Base-by-base conservation (phyloP, 2,329 filamentous ascomycete genomes). In the Exophiala sp. region DNA sequence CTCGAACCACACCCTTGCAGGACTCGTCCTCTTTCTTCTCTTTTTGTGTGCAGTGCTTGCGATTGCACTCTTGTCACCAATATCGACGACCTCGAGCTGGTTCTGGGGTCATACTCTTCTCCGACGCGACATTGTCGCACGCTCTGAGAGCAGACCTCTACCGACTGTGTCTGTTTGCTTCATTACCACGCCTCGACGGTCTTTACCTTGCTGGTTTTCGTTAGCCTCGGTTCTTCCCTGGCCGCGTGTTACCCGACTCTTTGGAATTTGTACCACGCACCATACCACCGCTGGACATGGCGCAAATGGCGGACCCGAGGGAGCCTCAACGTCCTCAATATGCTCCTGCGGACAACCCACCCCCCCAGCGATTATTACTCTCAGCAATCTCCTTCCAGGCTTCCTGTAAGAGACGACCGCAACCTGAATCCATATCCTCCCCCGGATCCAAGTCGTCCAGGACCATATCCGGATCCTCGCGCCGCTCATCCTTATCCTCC, bases 401-500 rank as follows among this genome's bases (percentile, higher is more conserved):
- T 58, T 30, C 44, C 50, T 9, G 41, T 47, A 16, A 52, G 58
- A 50, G 55, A 58, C 21, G 57, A 58, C 23, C 45, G 58, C 18
- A 57, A 42, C 48, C 24, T 48, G 24, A 4, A 41, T 14, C 34
- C 34, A 9, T 62, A 62, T 50, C 55, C 58, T 42, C 56, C 56
- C 21, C 57, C 56, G 42, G 71, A 73, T 62, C 66, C 69, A 52
- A 66, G 65, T 63, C 69, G 69, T 53, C 69, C 66, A 64, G 69
- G 68, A 62, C 70, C 71, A 62, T 70, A 72, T 67, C 68, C 66
- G 50, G 66, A 65, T 48, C 67, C 66, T 56, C 70, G 69, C 68
- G 58, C 58, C 27, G 52, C 53, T 43, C 46, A 51, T 47, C 50
- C 55, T 39, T 65, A 69, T 56, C 64, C 67, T 52, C 58, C 65